Conservation (phyloP, 371 early-diverging fungal genomes). For the Phascolomyces articulosus region DNA sequence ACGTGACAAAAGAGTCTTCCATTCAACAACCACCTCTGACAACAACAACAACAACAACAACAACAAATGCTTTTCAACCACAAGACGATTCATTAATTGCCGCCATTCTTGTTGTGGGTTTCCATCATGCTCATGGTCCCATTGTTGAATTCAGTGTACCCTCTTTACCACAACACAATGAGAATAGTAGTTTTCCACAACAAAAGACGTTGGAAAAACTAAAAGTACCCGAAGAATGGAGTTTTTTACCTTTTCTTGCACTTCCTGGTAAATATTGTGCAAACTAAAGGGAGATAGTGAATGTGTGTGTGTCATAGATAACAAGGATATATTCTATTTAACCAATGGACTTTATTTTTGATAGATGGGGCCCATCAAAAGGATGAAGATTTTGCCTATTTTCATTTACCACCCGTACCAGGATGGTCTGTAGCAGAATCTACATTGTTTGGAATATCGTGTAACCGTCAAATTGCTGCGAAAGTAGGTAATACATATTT, state of each 20-base stretch:
- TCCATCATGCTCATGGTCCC: conserved; percentile 69
- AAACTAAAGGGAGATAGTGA: too few species aligned
- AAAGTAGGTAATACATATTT: conserved; percentile 32
- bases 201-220: conserved; percentile 49
- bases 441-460: conserved; percentile 85
- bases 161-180: conserved; percentile 59
- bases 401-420: conserved; percentile 81
- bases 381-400: conserved; percentile 85
- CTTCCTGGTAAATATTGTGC: conserved; percentile 60
- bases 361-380: conserved; percentile 84
- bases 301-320: too few species aligned
- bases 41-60: background rate
- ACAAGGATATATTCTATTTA: background rate
- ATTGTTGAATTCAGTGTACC: conserved; percentile 78
- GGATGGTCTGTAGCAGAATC: conserved; percentile 65
- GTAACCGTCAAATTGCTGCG: conserved; percentile 79
- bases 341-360: too few species aligned
- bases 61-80: background rate
- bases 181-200: background rate
- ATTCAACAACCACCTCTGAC: background rate
- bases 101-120: conserved; percentile 51
- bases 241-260: conserved; percentile 71
- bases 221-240: conserved; percentile 83
- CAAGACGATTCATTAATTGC: conserved; percentile 34
- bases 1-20: too few species aligned